Percentiles rank a stretch among this genome's conserved stretches.
phyloP scores from a whole-genome alignment of 495 filamentous ascomycete genomes.

The Xylaria cubensis region DNA sequence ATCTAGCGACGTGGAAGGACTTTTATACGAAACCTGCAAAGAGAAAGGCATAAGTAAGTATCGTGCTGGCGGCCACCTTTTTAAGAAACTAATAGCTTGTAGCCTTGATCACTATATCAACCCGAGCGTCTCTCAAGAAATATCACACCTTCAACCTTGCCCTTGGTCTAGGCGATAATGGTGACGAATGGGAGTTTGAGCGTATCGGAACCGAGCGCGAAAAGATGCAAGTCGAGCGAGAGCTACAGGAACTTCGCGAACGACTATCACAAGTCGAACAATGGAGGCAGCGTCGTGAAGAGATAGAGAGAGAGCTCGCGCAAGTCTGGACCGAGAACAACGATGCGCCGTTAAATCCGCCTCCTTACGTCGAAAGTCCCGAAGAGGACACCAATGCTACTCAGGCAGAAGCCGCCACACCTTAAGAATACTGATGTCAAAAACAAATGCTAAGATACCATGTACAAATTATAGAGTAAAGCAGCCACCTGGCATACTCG shows the following conservation, averaged over 20 bases:
- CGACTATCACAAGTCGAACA: constrained; percentile 79
- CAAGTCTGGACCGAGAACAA: constrained; percentile 62
- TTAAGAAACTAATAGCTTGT: constrained; percentile 36
- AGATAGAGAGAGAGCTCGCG: constrained; percentile 67
- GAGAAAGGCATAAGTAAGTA: constrained; percentile 85
- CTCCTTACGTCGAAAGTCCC: constrained; percentile 42
- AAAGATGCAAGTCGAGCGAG: constrained; percentile 87
- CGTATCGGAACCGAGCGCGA: constrained; percentile 91
- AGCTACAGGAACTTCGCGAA: constrained; percentile 82
- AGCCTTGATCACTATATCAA: constrained; percentile 91
- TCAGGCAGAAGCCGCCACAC: not conserved
- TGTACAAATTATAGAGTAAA: constrained; percentile 4
- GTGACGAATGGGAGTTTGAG: constrained; percentile 83
- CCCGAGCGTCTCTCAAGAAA: constrained; percentile 88
- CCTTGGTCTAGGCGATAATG: constrained; percentile 72
- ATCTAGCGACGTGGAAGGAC: constrained; percentile 89
- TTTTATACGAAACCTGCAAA: constrained; percentile 91
- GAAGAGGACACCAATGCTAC: not conserved
- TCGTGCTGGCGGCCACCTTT: not conserved
- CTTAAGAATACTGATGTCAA: not conserved
- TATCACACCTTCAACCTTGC: constrained; percentile 91
- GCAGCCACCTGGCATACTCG: not conserved
- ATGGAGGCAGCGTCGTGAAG: constrained; percentile 78
- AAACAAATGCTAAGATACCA: not conserved
- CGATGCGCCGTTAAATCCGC: constrained; percentile 47